Evolutionary conservation across 2,329 filamentous ascomycete genomes (phyloP), one percentile per base, ranked within the genome.

Genomic region (Exophiala sp.): DNA sequence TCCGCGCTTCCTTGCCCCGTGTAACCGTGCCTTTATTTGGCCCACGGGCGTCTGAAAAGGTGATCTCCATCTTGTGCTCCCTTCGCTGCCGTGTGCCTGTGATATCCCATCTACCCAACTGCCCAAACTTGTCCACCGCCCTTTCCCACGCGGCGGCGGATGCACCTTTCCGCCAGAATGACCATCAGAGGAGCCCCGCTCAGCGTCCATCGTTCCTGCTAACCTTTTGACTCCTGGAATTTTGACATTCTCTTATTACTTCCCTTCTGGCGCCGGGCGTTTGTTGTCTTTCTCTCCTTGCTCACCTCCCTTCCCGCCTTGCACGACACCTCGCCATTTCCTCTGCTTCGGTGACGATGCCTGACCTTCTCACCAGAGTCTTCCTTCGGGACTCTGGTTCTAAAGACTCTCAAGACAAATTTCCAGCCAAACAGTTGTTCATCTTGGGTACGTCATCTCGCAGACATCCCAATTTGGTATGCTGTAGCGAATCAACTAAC

Each of bases 381-480:
- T 56, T 54, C 47, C 50, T 49, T 32, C 40, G 50, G 29, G 34
- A 54, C 20, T 40, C 21, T 32, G 20, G 42, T 18, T 43, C 41
- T 21, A 47, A 56, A 33, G 38, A 68, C 60, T 67, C 68, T 60
- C 64, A 71, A 59, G 68, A 73, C 53, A 66, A 72, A 42, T 86
- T 86, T 68, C 83, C 83, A 36, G 72, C 75, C 36, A 75, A 73
- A 62, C 83, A 85, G 65, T 74, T 86, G 63, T 79, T 72, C 59
- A 68, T 74, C 12, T 64, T 74, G 59, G 72, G 72, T 74, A 71
- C 66, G 71, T 72, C 57, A 62, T 60, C 62, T 64, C 54, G 54
- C 54, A 46, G 47, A 41, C 34, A 42, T n/a, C 44, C 47, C 50
- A 40, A 58, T 42, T 45, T 52, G 36, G 45, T 36, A 46, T 55